Conservation (phyloP, 495 filamentous ascomycete species). For the Massariosphaeria phaeospora region DNA sequence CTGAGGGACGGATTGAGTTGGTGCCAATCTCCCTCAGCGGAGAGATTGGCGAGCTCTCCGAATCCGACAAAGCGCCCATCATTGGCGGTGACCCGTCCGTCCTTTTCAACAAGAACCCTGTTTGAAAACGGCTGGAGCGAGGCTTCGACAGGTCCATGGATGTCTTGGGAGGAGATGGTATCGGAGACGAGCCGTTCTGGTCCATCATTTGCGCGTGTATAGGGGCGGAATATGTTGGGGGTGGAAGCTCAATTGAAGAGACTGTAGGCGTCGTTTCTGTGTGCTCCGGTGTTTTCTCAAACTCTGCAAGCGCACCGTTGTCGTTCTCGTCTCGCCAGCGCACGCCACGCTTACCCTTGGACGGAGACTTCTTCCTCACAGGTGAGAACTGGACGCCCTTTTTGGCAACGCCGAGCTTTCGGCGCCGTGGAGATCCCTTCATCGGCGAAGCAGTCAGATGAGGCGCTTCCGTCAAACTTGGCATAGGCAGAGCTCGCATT, state of each 20-base stretch:
- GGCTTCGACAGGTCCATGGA: slow-evolving; percentile 50
- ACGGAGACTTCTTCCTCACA: slow-evolving; percentile 68
- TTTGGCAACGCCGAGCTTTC: slow-evolving; percentile 61
- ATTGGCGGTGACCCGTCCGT: slow-evolving; percentile 50
- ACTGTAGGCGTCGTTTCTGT: slow-evolving; percentile 48
- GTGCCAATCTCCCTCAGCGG: slow-evolving; percentile 63
- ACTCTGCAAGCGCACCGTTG: slow-evolving; percentile 74
- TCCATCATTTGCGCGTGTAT: slow-evolving; percentile 7
- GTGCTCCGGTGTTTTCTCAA: slow-evolving; percentile 78
- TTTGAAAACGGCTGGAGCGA: slow-evolving; percentile 70
- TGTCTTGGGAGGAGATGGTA: slow-evolving; percentile 45
- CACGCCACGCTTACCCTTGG: slow-evolving; percentile 67
- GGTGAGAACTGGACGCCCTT: slow-evolving; percentile 74
- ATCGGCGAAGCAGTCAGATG: slow-evolving; percentile 49
- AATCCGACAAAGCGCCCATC: slow-evolving; percentile 50
- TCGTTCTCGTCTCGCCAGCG: slow-evolving; percentile 92
- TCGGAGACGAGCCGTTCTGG: slow-evolving; percentile 53
- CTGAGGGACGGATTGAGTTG: slow-evolving; percentile 55
- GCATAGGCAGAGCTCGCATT: slow-evolving; percentile 28
- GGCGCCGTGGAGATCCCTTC: slow-evolving; percentile 75
- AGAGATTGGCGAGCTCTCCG: slow-evolving; percentile 61
- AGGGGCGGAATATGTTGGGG: slow-evolving; percentile 20
- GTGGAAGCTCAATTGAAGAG: slow-evolving; percentile 45
- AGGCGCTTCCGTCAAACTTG: slow-evolving; percentile 33
- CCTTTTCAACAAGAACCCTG: slow-evolving; percentile 83